phyloP scores from a whole-genome alignment of 495 filamentous ascomycete species.

The Aspergillus incahuasiensis region DNA sequence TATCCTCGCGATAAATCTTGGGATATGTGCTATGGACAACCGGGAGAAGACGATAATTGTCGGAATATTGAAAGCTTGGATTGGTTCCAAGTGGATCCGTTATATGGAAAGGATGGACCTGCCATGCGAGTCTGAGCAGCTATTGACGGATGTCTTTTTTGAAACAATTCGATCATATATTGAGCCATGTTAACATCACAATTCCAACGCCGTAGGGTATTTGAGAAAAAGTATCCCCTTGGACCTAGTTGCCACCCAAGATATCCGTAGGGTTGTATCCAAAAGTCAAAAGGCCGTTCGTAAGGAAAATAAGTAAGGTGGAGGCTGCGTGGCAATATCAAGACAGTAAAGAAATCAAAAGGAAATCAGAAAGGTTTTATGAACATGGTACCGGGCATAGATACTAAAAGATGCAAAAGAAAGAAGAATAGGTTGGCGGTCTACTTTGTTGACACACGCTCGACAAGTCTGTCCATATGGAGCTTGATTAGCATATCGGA shows the following conservation, averaged over 20 bases:
- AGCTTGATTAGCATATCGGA: constrained; percentile 10
- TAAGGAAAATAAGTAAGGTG: constrained; percentile 1
- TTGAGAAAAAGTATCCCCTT: not conserved
- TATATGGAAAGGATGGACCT: constrained; percentile 56
- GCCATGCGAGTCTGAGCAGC: constrained; percentile 31
- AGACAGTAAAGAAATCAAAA: not conserved
- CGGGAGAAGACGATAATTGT: constrained; percentile 47
- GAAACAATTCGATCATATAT: not conserved
- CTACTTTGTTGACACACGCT: constrained; percentile 52
- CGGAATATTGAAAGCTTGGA: constrained; percentile 39
- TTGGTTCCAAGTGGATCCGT: constrained; percentile 57
- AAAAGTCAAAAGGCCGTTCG: constrained; percentile 3
- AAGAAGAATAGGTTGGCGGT: not conserved
- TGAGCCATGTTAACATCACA: constrained; percentile 15
- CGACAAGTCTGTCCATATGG: constrained; percentile 52
- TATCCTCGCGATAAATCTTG: constrained; percentile 56
- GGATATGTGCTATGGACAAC: constrained; percentile 67
- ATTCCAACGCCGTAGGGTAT: constrained; percentile 11
- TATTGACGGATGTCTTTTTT: not conserved
- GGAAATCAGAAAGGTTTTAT: not conserved
- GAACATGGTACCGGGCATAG: constrained; percentile 9
- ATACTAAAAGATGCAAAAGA: not conserved
- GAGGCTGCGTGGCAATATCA: not conserved
- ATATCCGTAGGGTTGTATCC: not conserved
- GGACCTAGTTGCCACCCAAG: not conserved